Percentiles rank a stretch among this genome's conserved stretches.
Evolutionary conservation across 2,329 filamentous ascomycete genomes (phyloP).

Genomic region (Exophiala sp.): DNA sequence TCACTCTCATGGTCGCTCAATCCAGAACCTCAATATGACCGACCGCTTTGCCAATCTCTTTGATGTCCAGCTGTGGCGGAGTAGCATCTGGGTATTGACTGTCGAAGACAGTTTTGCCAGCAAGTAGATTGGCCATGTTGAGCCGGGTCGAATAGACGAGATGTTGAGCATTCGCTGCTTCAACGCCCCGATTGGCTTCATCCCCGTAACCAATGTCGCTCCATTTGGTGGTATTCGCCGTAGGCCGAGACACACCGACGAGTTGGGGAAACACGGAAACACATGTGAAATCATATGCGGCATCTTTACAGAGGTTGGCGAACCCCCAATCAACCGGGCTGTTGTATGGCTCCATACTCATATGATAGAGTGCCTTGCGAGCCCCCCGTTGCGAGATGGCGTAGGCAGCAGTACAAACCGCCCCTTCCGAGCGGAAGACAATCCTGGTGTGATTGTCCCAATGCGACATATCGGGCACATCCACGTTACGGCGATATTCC

Average conservation of each 20-base stretch:
- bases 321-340: conserved; percentile 20
- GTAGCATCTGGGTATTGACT: conserved; percentile 21
- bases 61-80: conserved; percentile 16
- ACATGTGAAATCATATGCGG: conserved; percentile 15
- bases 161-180: conserved; percentile 15
- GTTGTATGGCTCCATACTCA: conserved; percentile 24
- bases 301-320: conserved; percentile 18
- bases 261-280: conserved; percentile 20
- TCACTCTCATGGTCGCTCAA: background rate
- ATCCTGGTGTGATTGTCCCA: conserved; percentile 21
- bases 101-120: conserved; percentile 16
- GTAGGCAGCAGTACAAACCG: conserved; percentile 23
- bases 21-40: conserved; percentile 17
- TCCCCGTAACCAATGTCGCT: conserved; percentile 24
- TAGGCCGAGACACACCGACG: conserved; percentile 20
- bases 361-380: conserved; percentile 22
- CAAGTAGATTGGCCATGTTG: conserved; percentile 20
- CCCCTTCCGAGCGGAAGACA: conserved; percentile 16
- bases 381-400: conserved; percentile 25
- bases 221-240: conserved; percentile 18
- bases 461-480: conserved; percentile 16
- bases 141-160: conserved; percentile 22
- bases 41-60: conserved; percentile 18
- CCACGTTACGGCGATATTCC: conserved; percentile 19
- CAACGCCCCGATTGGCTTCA: conserved; percentile 9